Evolutionary conservation across 352 stramenopile species (phyloP).

Genomic region (Pythium insidiosum): DNA sequence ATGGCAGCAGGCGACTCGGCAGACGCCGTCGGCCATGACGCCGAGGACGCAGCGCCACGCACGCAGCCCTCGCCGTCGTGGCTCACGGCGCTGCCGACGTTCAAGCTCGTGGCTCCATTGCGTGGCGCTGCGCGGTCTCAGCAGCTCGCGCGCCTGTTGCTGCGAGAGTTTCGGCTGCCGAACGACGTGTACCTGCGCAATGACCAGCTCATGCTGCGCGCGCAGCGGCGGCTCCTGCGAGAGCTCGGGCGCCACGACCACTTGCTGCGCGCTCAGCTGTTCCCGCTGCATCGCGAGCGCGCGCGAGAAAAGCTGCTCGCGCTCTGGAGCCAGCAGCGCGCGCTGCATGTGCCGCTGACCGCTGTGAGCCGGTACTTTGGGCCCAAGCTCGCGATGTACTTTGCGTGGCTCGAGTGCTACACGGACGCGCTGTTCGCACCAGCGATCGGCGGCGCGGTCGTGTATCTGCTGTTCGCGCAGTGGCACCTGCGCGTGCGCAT

Average conservation of each 20-base stretch:
- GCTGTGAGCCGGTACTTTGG: constrained; percentile 63
- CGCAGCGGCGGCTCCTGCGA: constrained; percentile 27
- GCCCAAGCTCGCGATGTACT: constrained; percentile 63
- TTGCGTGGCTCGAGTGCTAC: constrained; percentile 82
- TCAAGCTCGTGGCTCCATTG: constrained; percentile 38
- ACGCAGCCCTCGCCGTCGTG: constrained; percentile 22
- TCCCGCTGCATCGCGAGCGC: constrained; percentile 52
- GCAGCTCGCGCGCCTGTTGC: constrained; percentile 41
- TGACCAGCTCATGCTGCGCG: constrained; percentile 24
- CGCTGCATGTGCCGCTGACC: constrained; percentile 24
- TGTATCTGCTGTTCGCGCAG: too few relatives aligned
- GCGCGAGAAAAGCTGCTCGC: constrained; percentile 30
- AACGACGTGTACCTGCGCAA: constrained; percentile 26
- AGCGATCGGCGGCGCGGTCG: constrained; percentile 32
- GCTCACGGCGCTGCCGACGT: constrained; percentile 37
- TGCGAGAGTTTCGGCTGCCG: constrained; percentile 30
- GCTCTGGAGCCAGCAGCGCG: constrained; percentile 28
- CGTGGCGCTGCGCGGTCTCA: constrained; percentile 41
- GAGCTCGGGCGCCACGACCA: constrained; percentile 21
- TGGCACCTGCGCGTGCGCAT: constrained; percentile 29
- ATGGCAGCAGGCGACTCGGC: too few relatives aligned
- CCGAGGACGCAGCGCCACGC: too few relatives aligned
- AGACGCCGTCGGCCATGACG: constrained; percentile 3
- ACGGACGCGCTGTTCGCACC: constrained; percentile 64
- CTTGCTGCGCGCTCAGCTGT: constrained; percentile 22